phyloP scores from a whole-genome alignment of 371 early-diverging fungal genomes.

The Mucor sp. region DNA sequence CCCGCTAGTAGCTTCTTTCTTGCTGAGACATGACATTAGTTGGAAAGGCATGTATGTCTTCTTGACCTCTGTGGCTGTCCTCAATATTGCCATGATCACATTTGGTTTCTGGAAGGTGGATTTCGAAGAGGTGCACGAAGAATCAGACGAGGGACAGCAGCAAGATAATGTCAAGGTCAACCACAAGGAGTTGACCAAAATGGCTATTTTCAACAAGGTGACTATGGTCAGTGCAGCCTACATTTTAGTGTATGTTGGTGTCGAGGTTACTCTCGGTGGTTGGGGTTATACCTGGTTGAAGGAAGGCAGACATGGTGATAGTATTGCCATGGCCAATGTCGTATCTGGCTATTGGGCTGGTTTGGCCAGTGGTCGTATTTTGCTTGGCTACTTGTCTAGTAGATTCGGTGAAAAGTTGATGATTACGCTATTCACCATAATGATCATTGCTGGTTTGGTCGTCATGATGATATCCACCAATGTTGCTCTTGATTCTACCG shows the following conservation, averaged over 20 bases:
- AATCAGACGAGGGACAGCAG: background rate
- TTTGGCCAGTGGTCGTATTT: constrained; percentile 31
- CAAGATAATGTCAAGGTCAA: background rate
- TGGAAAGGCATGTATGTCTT: constrained; percentile 37
- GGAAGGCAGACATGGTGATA: constrained; percentile 32
- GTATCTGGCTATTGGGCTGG: constrained; percentile 42
- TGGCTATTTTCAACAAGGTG: constrained; percentile 26
- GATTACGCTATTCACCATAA: constrained; percentile 28
- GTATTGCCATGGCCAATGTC: constrained; percentile 21
- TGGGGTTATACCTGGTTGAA: constrained; percentile 39
- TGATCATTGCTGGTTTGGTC: constrained; percentile 15
- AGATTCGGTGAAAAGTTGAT: constrained; percentile 36
- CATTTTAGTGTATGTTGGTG: constrained; percentile 39
- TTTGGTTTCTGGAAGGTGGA: constrained; percentile 20
- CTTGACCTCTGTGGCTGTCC: constrained; percentile 11
- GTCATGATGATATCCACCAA: constrained; percentile 14
- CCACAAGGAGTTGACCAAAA: constrained; percentile 17
- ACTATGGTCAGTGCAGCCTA: constrained; percentile 32
- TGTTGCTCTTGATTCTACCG: constrained; percentile 21
- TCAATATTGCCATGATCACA: constrained; percentile 23
- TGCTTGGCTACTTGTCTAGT: constrained; percentile 31
- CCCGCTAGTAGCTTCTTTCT: constrained; percentile 29
- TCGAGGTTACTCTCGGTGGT: constrained; percentile 39
- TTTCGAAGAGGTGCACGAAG: constrained; percentile 13
- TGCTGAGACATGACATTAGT: constrained; percentile 20